Percentiles rank a stretch among this genome's conserved stretches.
Evolutionary conservation across 2,329 filamentous ascomycete genomes (phyloP).

Genomic region (Sporothrix phasma): DNA sequence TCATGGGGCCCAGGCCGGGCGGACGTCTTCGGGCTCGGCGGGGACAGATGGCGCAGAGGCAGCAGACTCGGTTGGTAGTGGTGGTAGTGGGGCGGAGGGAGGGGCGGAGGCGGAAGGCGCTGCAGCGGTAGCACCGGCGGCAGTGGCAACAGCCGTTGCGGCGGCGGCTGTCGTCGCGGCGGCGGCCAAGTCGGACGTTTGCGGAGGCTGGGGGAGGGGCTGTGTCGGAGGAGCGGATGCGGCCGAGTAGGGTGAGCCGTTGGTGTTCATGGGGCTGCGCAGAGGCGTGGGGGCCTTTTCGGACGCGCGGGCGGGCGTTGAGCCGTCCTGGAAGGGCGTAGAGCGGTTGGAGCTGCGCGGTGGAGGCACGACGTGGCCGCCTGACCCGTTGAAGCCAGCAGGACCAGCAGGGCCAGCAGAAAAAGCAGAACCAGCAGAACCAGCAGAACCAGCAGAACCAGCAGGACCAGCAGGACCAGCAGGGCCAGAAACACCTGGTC

Average conservation of each 20-base stretch:
- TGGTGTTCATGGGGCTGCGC: conserved; percentile 14
- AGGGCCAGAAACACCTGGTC: too few relatives aligned
- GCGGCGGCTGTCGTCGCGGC: background rate
- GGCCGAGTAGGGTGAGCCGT: conserved; percentile 4
- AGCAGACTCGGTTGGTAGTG: conserved; percentile 8
- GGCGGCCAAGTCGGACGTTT: background rate
- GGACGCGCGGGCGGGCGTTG: background rate
- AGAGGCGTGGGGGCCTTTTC: conserved; percentile 13
- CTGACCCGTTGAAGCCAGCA: background rate
- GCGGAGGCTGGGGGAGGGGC: conserved; percentile 8
- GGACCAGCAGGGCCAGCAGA: background rate
- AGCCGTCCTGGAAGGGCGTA: conserved; percentile 2
- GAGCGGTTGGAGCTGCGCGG: conserved; percentile 31
- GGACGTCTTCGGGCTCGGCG: conserved; percentile 27
- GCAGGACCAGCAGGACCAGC: too few relatives aligned
- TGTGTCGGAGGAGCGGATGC: conserved; percentile 8
- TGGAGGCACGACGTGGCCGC: conserved; percentile 33
- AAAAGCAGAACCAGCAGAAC: background rate
- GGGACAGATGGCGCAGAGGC: conserved; percentile 15
- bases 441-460: background rate
- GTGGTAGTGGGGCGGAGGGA: conserved; percentile 5
- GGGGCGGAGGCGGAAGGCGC: background rate
- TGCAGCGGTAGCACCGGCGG: background rate
- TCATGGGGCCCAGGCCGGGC: conserved; percentile 85
- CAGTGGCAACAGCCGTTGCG: background rate